These are phyloP conservation scores for Crucibulum laeve DNA, from an alignment of 768 basidiomycete genomes.

Conservation along the genomic window DNA sequence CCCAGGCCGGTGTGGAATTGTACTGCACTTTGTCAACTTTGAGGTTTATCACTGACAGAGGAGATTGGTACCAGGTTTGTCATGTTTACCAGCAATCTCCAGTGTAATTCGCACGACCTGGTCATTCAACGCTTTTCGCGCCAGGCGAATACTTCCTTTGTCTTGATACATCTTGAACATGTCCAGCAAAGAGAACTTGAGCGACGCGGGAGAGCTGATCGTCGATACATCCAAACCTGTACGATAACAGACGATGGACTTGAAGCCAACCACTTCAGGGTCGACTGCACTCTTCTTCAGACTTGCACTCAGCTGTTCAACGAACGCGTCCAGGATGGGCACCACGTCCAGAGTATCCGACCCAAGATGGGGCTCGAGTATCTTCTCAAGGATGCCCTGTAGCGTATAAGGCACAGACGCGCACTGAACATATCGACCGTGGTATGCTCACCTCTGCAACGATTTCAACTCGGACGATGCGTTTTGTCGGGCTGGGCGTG, in stretches of 20 bases:
- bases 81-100: slow-evolving; percentile 41
- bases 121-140: slow-evolving; percentile 65
- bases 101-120: slow-evolving; percentile 54
- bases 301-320: slow-evolving; percentile 23
- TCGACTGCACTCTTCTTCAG: slow-evolving; percentile 37
- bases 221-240: slow-evolving; percentile 60
- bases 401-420: slow-evolving; percentile 8
- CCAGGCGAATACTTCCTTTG: slow-evolving; percentile 42
- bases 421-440: slow-evolving; percentile 7
- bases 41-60: background rate
- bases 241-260: slow-evolving; percentile 75
- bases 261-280: slow-evolving; percentile 59
- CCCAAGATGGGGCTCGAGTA: slow-evolving; percentile 15
- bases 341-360: slow-evolving; percentile 11
- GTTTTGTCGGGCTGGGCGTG: slow-evolving; percentile 44
- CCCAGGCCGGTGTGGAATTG: slow-evolving; percentile 86
- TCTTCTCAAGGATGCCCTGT: slow-evolving; percentile 25
- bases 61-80: slow-evolving; percentile 51
- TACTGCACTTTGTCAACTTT: slow-evolving; percentile 34
- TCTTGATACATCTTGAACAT: slow-evolving; percentile 29
- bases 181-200: slow-evolving; percentile 24
- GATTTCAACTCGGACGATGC: slow-evolving; percentile 66
- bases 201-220: slow-evolving; percentile 16
- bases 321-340: slow-evolving; percentile 26
- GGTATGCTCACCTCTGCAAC: slow-evolving; percentile 59